phyloP scores from a whole-genome alignment of 345 rosid genomes.

The Erucastrum elatum region DNA sequence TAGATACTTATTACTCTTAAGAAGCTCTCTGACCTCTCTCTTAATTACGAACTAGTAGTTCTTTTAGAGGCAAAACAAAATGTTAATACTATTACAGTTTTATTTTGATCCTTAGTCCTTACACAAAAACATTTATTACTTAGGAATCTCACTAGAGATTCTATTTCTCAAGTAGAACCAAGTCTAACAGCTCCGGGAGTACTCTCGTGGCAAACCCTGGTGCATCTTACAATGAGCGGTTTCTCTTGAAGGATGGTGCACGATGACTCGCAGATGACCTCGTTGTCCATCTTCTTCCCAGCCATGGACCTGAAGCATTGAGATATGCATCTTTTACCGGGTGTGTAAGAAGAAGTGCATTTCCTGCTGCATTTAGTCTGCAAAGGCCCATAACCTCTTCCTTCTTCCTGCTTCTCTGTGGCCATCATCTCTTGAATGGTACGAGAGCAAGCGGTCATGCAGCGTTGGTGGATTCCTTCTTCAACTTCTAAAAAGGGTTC shows the following conservation, averaged over 20 bases:
- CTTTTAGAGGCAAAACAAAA: not conserved
- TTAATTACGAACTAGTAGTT: not conserved
- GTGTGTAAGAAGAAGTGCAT: conserved; percentile 2
- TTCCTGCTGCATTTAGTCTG: not conserved
- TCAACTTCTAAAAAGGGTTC: not conserved
- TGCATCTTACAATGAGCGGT: conserved; percentile 21
- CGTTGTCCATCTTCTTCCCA: conserved; percentile 8
- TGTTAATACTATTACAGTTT: conserved; percentile 13
- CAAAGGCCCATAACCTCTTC: no score
- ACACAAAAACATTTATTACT: not conserved
- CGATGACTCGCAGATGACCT: conserved; percentile 21
- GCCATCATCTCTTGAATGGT: conserved; percentile 8
- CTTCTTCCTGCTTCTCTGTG: not conserved
- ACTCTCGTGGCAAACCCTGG: conserved; percentile 18
- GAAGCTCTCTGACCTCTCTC: not conserved
- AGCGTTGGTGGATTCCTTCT: not conserved
- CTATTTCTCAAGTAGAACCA: not conserved
- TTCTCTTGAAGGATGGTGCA: conserved; percentile 21
- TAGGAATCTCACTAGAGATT: not conserved
- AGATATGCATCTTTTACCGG: not conserved
- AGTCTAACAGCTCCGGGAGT: not conserved
- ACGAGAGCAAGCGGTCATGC: not conserved
- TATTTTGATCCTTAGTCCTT: not conserved
- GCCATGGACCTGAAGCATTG: not conserved
- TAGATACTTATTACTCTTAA: no score